phyloP scores from a whole-genome alignment of 2,329 filamentous ascomycete genomes.

The Penicillium brevicompactum region DNA sequence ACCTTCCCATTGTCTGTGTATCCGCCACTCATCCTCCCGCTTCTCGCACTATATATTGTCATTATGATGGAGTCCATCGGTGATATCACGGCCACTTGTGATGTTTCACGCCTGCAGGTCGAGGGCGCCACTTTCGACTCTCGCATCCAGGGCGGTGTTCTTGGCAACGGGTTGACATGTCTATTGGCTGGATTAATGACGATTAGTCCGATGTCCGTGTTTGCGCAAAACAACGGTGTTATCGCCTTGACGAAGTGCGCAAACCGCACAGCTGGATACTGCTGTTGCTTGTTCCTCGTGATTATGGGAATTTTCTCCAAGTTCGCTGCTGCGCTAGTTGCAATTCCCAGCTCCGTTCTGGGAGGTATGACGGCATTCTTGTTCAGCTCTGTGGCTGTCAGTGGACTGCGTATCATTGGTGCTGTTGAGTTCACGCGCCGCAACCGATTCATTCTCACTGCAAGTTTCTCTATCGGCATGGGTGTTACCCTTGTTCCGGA shows the following conservation, averaged over 20 bases:
- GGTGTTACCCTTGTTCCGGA: constrained; percentile 52
- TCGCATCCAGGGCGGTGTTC: constrained; percentile 69
- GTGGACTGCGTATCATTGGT: constrained; percentile 66
- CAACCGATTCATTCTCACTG: constrained; percentile 68
- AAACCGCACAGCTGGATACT: constrained; percentile 68
- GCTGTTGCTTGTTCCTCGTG: constrained; percentile 65
- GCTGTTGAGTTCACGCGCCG: constrained; percentile 65
- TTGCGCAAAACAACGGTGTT: constrained; percentile 71
- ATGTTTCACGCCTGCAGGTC: constrained; percentile 65
- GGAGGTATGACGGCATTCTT: constrained; percentile 63
- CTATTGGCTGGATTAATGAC: constrained; percentile 65
- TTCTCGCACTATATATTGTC: constrained; percentile 61
- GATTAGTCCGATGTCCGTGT: constrained; percentile 68
- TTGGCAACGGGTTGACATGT: constrained; percentile 68
- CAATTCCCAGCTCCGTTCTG: constrained; percentile 58
- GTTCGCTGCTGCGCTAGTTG: constrained; percentile 68
- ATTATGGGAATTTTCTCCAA: constrained; percentile 72
- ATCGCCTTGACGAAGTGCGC: constrained; percentile 69
- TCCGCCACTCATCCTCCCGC: constrained; percentile 65
- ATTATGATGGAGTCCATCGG: constrained; percentile 69
- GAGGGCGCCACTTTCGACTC: constrained; percentile 66
- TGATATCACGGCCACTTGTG: constrained; percentile 69
- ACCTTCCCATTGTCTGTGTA: constrained; percentile 69
- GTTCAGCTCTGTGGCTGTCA: constrained; percentile 66
- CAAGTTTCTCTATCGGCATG: constrained; percentile 62